Percentiles rank a stretch among this genome's conserved stretches.
These are phyloP conservation scores for Avena eriantha DNA, from an alignment of 176 grass and related monocot species.

Conservation along the genomic window DNA sequence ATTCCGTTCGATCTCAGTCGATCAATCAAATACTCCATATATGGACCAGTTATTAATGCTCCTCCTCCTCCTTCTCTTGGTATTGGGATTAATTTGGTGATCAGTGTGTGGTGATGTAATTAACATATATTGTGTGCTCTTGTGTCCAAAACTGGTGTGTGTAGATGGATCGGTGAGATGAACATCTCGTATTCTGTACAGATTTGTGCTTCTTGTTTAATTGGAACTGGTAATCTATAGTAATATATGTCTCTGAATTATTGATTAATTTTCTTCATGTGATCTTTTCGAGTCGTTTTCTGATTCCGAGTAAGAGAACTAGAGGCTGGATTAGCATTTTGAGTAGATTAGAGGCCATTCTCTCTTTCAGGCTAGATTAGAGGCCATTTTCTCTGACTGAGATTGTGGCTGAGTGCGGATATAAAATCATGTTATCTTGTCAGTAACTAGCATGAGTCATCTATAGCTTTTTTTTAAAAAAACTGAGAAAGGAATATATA, in stretches of 20 bases:
- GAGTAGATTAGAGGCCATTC: not conserved
- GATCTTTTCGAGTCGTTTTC: not conserved
- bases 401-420: too few species aligned
- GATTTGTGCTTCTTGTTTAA: not conserved
- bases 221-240: not conserved
- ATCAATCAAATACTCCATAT: slow-evolving; percentile 4
- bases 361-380: too few species aligned
- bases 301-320: not conserved
- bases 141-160: not conserved
- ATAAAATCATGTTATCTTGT: not conserved
- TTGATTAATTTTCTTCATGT: not conserved
- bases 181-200: slow-evolving; percentile 33
- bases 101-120: slow-evolving; percentile 20
- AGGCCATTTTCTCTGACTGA: too few species aligned
- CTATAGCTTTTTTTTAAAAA: not conserved
- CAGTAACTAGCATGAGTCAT: not conserved
- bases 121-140: not conserved
- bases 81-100: not conserved
- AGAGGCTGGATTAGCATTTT: not conserved
- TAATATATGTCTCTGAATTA: slow-evolving; percentile 7
- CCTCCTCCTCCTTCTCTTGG: not conserved
- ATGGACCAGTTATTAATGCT: slow-evolving; percentile 11
- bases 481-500: too few species aligned
- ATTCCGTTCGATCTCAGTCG: slow-evolving; percentile 21
- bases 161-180: slow-evolving; percentile 26